These are phyloP conservation scores for Phytophthora cactorum DNA, from an alignment of 352 stramenopile species.

Conservation along the genomic window DNA sequence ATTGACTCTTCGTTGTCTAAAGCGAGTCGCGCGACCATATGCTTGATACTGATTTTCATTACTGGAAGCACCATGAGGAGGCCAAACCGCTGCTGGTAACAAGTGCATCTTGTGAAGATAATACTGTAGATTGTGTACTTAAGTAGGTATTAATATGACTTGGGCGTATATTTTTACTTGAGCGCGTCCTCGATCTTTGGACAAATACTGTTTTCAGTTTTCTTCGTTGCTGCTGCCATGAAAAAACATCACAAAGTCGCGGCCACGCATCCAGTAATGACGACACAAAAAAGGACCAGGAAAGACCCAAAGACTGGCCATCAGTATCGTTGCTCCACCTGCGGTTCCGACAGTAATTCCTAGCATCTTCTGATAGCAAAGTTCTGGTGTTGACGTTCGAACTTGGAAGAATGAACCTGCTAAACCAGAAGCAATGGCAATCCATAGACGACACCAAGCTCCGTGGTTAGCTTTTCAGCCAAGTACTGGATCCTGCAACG, in stretches of 20 bases:
- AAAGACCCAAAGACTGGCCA: not conserved
- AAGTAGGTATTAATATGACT: not conserved
- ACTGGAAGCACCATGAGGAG: slow-evolving; percentile 4
- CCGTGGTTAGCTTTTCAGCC: not conserved
- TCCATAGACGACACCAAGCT: not conserved
- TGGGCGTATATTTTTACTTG: not conserved
- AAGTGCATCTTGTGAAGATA: not conserved
- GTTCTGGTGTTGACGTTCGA: not conserved
- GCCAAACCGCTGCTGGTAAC: not conserved
- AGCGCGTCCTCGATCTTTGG: not conserved
- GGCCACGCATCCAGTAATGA: not conserved
- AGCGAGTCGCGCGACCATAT: slow-evolving; percentile 8
- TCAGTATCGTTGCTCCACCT: not conserved
- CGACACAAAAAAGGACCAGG: not conserved
- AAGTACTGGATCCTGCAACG: not conserved
- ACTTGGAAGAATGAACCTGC: not conserved
- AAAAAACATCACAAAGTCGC: not conserved
- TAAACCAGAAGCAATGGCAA: not conserved
- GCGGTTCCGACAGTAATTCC: not conserved
- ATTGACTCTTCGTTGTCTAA: slow-evolving; percentile 10
- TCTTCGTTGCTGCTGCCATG: not conserved
- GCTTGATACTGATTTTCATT: slow-evolving; percentile 17
- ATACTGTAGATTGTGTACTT: not conserved
- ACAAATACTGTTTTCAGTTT: not conserved
- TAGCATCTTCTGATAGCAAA: not conserved